Evolutionary conservation across 176 grass and related monocot species (phyloP), one percentile per base, ranked within the genome.

Genomic region (Cenchrus purpureus): DNA sequence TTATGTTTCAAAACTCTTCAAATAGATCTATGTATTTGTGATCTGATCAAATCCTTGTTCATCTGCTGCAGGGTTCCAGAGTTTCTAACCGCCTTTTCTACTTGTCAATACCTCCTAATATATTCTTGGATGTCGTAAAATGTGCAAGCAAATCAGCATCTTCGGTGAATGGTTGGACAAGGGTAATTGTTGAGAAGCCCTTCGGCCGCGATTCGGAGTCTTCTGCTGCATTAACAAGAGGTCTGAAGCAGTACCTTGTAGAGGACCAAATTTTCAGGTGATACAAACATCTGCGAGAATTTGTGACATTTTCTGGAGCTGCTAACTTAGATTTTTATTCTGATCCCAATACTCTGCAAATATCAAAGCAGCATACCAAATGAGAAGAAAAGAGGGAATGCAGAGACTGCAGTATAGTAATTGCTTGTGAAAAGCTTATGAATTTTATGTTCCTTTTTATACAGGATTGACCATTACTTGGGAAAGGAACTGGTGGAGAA

Each of bases 221-320:
- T 72, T 98, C 96, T 71, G 93, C 93, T 80, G 93, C 93, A 17
- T 90, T 98, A 76, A 98, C 96, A 61, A 91, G 81, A 70, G 89
- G 96, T 54, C 88, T 95, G 67, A 98, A 98, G 84, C 85, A 98
- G 77, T 94, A 94, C 67, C 89, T 98, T n/a, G 76, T 86, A 19
- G 96, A 98, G 79, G 96, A 98, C 66, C 93, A 98, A 93, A 98
- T 98, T 53, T 98, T 98, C 80, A 92, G 96, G 93, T 98, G 68
- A 79, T 68, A 68, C 70, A 85, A 70, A 12, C 32, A 69, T 86
- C 43, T 84, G 1, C 2, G 3, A 29, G 12, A 31, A 74, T 79
- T 60, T 64, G 40, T 51, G 58, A 67, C 8, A 17, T 65, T 71
- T 57, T 42, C 13, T 59, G 8, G 4, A 68, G 44, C 59, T 15